Base-by-base conservation (phyloP, 2,329 filamentous ascomycete species). In the Nigrograna mackinnonii region DNA sequence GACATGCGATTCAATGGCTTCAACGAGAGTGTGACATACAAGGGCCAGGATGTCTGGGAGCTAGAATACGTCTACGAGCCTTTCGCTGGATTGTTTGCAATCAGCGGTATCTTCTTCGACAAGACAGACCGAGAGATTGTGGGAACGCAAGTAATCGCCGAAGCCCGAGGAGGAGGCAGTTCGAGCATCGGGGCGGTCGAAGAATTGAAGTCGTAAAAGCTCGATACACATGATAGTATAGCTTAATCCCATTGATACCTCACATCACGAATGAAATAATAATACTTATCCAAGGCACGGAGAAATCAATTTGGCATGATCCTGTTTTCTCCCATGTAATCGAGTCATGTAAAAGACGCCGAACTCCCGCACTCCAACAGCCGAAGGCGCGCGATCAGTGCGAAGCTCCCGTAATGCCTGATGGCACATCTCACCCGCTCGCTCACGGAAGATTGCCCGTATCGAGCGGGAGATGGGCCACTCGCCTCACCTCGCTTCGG, bases 1-100 rank as follows among this genome's bases (percentile, higher is more conserved):
- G 74, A 79, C 53, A 83, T 83, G 79, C 69, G 62, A 7, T 81
- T 79, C 57, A 80, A 72, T 28, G 78, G 79, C 4, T 77, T 80
- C 60, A 68, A 73, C 30, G 47, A 64, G 50, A 60, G 54, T 3
- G 60, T 66, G 1, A 54, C 50, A 6, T 62, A 49, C 40, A 71
- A 78, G 48, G 77, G 74, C 3, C 50, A 71, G 47, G 62, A 68
- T 34, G 75, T 77, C 42, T 73, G 68, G 48, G 78, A 80, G 60
- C 58, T 78, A 52, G 74, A 79, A 54, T 82, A 81, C 56, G 57
- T 75, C 21, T 82, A 82, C 52, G 62, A 66, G 53, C 79, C 79
- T 1, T 80, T 77, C 61, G 62, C 6, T 71, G 79, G 22, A 46
- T 76, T 56, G 65, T 73, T 59, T 67, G 63, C 62, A 7, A 55